Evolutionary conservation across 768 basidiomycete species (phyloP), one percentile per base, ranked within the genome.

Genomic region (Collybiopsis confluens): DNA sequence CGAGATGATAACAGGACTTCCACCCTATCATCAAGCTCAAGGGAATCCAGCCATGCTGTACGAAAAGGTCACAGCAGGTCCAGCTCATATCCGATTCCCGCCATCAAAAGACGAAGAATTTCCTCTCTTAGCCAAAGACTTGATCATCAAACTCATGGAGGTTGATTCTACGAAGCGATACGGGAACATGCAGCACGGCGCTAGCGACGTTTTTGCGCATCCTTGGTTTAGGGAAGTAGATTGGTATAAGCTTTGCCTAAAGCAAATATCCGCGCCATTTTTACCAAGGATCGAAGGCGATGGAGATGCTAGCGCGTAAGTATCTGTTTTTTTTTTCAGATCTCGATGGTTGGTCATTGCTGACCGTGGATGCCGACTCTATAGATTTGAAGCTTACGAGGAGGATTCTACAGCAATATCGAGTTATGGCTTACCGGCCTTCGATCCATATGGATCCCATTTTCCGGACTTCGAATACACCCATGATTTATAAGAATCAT

Each of bases 1-100:
- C 66, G 97, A 99, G 70, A 98, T 98, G 95, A 80, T 99, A 41
- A 93, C 90, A 0, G 97, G 97, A 7, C 85, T 89, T 24, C 92
- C 95, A 24, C 97, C 97, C 0, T 98, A 93, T 74, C 95, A 97
- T 70, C 88, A 90, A 67, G 74, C 80, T 23, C 91, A 92, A 64
- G 82, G 76, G 44, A 90, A 92, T 63, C 95, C 90, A 20, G 82
- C 95, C 62, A 73, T 82, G 41, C 79, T 98, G 38, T 98, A 99
- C 69, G 92, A 97, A 68, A 90, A 90, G 70, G 98, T 99, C 60
- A 78, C 88, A 42, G 72, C 77, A 45, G 90, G 92, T 33, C 86
- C 90, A 16, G 67, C 78, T 20, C 80, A 70, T 59, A 86, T 96
- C 64, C 81, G 80, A 43, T 97, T 92, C 78, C 95, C 96, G 2